A percentile compares a stretch with the other conserved stretches of the same genome.
Evolutionary conservation across 129 eudicot species (phyloP).

Genomic region (Arctium lappa): DNA sequence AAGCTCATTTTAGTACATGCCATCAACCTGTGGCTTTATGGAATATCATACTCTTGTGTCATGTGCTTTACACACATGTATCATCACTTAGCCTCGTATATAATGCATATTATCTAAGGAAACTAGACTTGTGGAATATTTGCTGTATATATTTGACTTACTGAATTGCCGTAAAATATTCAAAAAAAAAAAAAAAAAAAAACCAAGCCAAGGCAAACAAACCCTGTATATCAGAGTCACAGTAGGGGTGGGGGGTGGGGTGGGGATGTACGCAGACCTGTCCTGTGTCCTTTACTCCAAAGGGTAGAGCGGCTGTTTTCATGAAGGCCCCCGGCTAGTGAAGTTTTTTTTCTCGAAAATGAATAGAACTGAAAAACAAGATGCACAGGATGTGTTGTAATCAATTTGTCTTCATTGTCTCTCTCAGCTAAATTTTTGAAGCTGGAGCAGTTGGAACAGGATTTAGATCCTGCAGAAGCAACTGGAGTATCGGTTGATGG

Average conservation of each 20-base stretch:
- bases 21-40: neutral
- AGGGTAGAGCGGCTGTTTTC: neutral
- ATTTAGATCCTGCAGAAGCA: conserved; percentile 62
- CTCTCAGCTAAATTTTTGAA: conserved; percentile 87
- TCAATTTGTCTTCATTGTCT: conserved; percentile 1
- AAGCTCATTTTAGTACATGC: neutral
- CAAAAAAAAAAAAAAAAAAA: neutral
- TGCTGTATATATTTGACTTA: neutral
- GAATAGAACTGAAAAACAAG: neutral
- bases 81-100: neutral
- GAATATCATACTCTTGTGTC: neutral
- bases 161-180: neutral
- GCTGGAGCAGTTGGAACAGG: conserved; percentile 94
- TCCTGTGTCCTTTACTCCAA: no score
- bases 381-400: neutral
- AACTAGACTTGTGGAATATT: neutral
- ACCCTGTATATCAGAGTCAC: no score
- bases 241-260: no score
- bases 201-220: neutral
- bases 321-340: neutral
- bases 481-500: conserved; percentile 84
- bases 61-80: neutral
- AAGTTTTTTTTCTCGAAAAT: neutral
- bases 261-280: neutral
- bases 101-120: neutral